These are phyloP conservation scores for Ceratocystis destructans DNA, from an alignment of 2,329 filamentous ascomycete genomes.

Conservation along the genomic window DNA sequence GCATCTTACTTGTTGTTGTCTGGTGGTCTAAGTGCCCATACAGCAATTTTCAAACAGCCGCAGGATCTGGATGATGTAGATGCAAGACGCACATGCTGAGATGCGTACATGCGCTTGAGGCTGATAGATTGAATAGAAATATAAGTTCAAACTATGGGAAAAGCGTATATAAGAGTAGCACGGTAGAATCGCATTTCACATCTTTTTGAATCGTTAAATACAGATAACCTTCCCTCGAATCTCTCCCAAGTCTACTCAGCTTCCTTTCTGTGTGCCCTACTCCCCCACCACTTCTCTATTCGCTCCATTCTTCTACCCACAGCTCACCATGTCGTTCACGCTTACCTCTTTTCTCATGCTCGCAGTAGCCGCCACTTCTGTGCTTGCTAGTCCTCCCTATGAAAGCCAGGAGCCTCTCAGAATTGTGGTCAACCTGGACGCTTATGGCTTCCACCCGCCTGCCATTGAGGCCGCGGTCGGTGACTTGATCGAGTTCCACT, in stretches of 20 bases:
- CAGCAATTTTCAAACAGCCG: too few species aligned
- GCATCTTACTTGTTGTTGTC: too few species aligned
- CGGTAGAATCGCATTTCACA: too few species aligned
- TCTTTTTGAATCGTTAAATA: too few species aligned
- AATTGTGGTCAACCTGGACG: not conserved
- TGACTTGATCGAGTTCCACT: slow-evolving; percentile 42
- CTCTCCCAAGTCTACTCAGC: not conserved
- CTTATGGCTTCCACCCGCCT: slow-evolving; percentile 34
- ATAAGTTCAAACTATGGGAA: too few species aligned
- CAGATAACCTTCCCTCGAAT: too few species aligned
- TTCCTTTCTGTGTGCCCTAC: not conserved
- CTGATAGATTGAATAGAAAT: too few species aligned
- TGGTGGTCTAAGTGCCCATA: too few species aligned
- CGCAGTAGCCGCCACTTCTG: not conserved
- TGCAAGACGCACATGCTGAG: too few species aligned
- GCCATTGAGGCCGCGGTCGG: slow-evolving; percentile 36
- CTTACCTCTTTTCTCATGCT: not conserved
- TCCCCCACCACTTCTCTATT: not conserved
- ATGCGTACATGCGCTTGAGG: too few species aligned
- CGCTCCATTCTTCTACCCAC: not conserved
- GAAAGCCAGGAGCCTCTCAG: not conserved
- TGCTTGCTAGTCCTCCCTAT: not conserved
- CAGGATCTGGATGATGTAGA: too few species aligned
- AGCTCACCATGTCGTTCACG: not conserved
- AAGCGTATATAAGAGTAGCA: too few species aligned